Conservation (phyloP, 2,329 filamentous ascomycete genomes). For the Acrodontium crateriforme region DNA sequence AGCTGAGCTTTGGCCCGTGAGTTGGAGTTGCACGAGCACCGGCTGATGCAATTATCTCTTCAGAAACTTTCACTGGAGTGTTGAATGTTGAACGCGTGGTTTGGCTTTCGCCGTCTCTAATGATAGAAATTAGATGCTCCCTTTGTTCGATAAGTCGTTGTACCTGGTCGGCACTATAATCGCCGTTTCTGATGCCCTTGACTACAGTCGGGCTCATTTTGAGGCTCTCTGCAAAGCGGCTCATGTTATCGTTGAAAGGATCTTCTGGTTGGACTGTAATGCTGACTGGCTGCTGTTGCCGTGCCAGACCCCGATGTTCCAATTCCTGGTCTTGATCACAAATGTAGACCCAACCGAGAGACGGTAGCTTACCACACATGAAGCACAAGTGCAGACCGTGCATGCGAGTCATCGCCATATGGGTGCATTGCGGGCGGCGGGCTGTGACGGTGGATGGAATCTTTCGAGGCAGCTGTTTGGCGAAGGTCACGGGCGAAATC, state of each 20-base stretch:
- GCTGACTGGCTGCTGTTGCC: constrained; percentile 2
- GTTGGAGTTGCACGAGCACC: background rate
- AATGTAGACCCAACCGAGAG: constrained; percentile 58
- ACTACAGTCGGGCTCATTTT: constrained; percentile 28
- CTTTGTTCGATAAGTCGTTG: constrained; percentile 30
- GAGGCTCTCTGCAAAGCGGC: constrained; percentile 13
- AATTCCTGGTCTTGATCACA: constrained; percentile 49
- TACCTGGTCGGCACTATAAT: constrained; percentile 31
- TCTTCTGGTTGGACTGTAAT: background rate
- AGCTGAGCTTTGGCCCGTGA: constrained; percentile 1
- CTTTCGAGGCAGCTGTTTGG: too few species aligned
- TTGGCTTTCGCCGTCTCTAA: constrained; percentile 4
- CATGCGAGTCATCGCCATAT: constrained; percentile 53
- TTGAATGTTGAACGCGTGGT: too few species aligned
- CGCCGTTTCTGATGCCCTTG: constrained; percentile 27
- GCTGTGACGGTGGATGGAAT: background rate
- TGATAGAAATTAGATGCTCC: constrained; percentile 17
- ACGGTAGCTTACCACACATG: constrained; percentile 41
- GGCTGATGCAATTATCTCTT: too few species aligned
- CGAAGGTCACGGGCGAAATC: too few species aligned
- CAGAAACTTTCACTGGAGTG: too few species aligned
- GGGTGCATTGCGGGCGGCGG: constrained; percentile 41
- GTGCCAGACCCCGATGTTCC: too few species aligned
- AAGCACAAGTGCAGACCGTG: constrained; percentile 44
- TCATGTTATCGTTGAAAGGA: constrained; percentile 1